These are phyloP conservation scores for Fusarium sp. DNA, from an alignment of 2,329 filamentous ascomycete species.

Conservation along the genomic window DNA sequence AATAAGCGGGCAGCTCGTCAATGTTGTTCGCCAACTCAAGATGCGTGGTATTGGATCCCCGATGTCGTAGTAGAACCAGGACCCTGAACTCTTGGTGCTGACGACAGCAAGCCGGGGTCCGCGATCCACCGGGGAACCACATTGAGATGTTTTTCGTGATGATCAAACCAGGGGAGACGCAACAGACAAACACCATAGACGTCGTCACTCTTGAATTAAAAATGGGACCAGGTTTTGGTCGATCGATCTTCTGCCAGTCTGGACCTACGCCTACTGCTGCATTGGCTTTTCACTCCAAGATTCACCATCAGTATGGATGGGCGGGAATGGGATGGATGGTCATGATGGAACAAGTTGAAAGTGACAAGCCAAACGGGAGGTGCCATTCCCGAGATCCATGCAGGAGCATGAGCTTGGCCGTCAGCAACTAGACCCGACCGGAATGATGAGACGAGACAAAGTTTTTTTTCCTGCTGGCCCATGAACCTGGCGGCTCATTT, in stretches of 20 bases:
- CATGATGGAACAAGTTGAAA: background rate
- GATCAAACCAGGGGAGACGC: slow-evolving; percentile 21
- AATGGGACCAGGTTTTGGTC: background rate
- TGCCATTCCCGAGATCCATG: background rate
- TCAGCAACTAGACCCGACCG: background rate
- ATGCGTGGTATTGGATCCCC: background rate
- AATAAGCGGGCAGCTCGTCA: background rate
- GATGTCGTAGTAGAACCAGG: slow-evolving; percentile 4
- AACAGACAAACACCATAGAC: slow-evolving; percentile 4
- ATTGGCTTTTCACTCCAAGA: background rate
- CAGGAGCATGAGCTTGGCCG: background rate
- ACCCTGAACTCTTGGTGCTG: slow-evolving; percentile 36
- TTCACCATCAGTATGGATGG: slow-evolving; percentile 14
- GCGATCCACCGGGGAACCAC: slow-evolving; percentile 28
- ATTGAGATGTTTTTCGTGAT: slow-evolving; percentile 19
- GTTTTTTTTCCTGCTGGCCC: background rate
- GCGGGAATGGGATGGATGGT: background rate
- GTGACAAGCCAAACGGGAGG: background rate
- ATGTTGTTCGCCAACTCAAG: background rate
- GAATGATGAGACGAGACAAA: background rate
- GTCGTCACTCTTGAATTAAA: background rate
- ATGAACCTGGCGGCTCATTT: background rate
- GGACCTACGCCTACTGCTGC: background rate
- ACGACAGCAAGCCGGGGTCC: slow-evolving; percentile 39
- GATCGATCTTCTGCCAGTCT: background rate